Evolutionary conservation across 768 basidiomycete species (phyloP).

Genomic region (Amanita thiersii): DNA sequence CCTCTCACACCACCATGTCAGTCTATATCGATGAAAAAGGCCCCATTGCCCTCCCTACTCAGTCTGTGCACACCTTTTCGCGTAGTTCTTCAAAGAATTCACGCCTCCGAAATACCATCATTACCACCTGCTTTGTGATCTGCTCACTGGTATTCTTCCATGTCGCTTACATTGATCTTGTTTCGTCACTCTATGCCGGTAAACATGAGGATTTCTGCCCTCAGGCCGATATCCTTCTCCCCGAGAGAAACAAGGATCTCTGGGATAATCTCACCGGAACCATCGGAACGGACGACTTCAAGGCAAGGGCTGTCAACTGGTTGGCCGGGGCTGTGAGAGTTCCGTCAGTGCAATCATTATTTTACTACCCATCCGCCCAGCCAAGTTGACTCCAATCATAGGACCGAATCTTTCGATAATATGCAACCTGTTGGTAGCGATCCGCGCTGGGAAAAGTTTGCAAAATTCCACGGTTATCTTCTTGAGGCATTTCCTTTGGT

Average conservation of each 20-base stretch:
- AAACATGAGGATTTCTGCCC: slow-evolving; percentile 1
- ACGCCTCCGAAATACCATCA: not conserved
- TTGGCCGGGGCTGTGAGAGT: slow-evolving; percentile 25
- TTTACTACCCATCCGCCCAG: not conserved
- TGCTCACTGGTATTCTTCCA: not conserved
- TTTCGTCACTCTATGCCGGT: not conserved
- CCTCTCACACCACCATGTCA: not conserved
- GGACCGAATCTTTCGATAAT: slow-evolving; percentile 46
- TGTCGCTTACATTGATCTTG: not conserved
- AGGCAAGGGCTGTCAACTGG: slow-evolving; percentile 20
- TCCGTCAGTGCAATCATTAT: slow-evolving; percentile 14
- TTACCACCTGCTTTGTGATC: not conserved
- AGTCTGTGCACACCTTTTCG: not conserved
- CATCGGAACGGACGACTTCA: slow-evolving; percentile 18
- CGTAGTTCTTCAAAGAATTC: not conserved
- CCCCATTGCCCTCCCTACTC: not conserved
- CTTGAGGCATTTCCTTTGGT: slow-evolving; percentile 47
- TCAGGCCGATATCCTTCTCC: slow-evolving; percentile 18
- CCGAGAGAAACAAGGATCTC: slow-evolving; percentile 19
- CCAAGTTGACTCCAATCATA: slow-evolving; percentile 12
- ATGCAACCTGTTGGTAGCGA: slow-evolving; percentile 41
- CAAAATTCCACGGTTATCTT: slow-evolving; percentile 48
- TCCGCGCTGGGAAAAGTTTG: slow-evolving; percentile 47
- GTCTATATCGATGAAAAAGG: not conserved
- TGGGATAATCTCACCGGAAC: slow-evolving; percentile 9